These are phyloP conservation scores for Allodekkera sacchari DNA, from an alignment of 805 yeast genomes.

Conservation along the genomic window DNA sequence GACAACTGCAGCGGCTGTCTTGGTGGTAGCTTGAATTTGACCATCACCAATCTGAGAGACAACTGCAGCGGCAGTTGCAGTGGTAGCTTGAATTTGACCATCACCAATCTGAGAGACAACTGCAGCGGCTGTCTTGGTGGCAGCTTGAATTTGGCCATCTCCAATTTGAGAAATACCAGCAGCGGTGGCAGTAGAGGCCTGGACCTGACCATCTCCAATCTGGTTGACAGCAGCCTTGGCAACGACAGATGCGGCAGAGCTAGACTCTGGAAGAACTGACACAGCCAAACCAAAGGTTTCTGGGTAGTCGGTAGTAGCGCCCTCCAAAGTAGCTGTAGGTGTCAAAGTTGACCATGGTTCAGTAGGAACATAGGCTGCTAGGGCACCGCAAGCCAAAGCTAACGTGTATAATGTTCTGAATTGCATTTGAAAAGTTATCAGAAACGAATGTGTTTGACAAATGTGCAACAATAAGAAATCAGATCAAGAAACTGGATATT, in stretches of 20 bases:
- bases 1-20: slow-evolving; percentile 27
- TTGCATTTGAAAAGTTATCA: no score
- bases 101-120: slow-evolving; percentile 20
- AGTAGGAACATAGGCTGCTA: slow-evolving; percentile 57
- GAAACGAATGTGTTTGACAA: no score
- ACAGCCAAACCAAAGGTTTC: slow-evolving; percentile 65
- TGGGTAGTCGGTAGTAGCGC: slow-evolving; percentile 51
- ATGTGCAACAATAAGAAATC: no score
- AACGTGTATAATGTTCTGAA: no score
- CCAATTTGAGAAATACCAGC: slow-evolving; percentile 32
- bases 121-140: slow-evolving; percentile 17
- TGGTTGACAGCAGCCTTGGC: slow-evolving; percentile 31
- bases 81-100: slow-evolving; percentile 21
- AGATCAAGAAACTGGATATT: no score
- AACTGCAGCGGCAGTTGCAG: slow-evolving; percentile 20
- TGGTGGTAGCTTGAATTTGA: slow-evolving; percentile 35
- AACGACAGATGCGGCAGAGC: slow-evolving; percentile 13
- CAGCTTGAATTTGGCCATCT: slow-evolving; percentile 40
- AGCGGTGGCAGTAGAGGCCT: slow-evolving; percentile 25
- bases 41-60: slow-evolving; percentile 38
- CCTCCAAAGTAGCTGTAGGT: slow-evolving; percentile 39
- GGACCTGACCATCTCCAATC: slow-evolving; percentile 36
- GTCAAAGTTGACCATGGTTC: slow-evolving; percentile 70
- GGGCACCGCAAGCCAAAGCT: slow-evolving; percentile 38
- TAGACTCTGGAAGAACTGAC: slow-evolving; percentile 21